These are phyloP conservation scores for Musa troglodytarum DNA, from an alignment of 176 grass and related monocot species.

Conservation along the genomic window DNA sequence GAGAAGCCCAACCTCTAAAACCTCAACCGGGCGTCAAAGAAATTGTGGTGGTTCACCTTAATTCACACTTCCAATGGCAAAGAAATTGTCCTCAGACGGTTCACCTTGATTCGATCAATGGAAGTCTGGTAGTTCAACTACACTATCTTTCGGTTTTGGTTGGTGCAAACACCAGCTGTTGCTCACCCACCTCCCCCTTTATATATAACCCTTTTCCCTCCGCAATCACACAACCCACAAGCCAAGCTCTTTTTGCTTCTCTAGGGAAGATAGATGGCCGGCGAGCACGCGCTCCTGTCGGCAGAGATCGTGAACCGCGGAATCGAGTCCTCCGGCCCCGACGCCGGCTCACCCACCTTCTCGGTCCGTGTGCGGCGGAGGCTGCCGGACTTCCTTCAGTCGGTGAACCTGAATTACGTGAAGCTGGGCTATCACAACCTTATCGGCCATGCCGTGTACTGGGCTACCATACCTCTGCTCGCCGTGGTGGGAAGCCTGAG, in stretches of 20 bases:
- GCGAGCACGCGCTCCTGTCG: slow-evolving; percentile 68
- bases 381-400: slow-evolving; percentile 95
- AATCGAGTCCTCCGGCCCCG: slow-evolving; percentile 78
- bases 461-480: slow-evolving; percentile 80
- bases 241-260: not conserved
- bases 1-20: too few relatives aligned
- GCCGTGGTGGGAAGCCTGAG: slow-evolving; percentile 87
- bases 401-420: slow-evolving; percentile 98
- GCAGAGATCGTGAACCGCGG: slow-evolving; percentile 96
- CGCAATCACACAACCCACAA: not conserved
- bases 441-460: slow-evolving; percentile 86
- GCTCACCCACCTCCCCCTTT: slow-evolving; percentile 21
- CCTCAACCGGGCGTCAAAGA: too few relatives aligned
- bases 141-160: not conserved
- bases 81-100: too few relatives aligned
- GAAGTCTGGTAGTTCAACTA: slow-evolving; percentile 8
- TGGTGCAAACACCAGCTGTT: slow-evolving; percentile 53
- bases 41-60: too few relatives aligned
- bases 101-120: not conserved
- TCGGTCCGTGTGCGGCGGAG: slow-evolving; percentile 75
- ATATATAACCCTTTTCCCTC: not conserved
- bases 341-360: slow-evolving; percentile 88
- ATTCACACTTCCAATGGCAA: too few relatives aligned
- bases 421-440: slow-evolving; percentile 90
- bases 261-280: slow-evolving; percentile 29